Evolutionary conservation across 345 rosid genomes (phyloP), one percentile per base, ranked within the genome.

Genomic region (Capsella bursapastoris): DNA sequence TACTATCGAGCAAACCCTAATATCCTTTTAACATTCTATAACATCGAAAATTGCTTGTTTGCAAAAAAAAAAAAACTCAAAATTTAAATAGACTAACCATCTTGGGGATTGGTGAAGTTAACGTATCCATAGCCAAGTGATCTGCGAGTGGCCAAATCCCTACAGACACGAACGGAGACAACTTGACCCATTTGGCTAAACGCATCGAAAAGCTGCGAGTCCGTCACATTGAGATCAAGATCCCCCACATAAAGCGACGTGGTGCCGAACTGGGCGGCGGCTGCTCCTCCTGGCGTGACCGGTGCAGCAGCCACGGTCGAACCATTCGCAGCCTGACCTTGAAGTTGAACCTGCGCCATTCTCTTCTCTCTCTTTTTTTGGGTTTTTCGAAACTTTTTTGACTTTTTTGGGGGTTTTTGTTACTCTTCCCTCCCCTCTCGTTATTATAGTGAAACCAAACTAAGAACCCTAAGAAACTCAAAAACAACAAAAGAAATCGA

Each of bases 171-270:
- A 80, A 94, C 97, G 0, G 96, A 88, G 5, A 89, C 88, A 56
- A 94, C 95, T 72, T 82, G 91, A 49, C 97, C 96, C 50, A 94
- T 67, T 61, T 91, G 97, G 79, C 70, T 87, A 79, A 94, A 94
- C 64, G 84, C 86, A 65, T 91, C 98, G 70, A 83, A 94, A 59
- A 94, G 83, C 81, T 91, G 97, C 9, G 95, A 80, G 55, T 91
- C 98, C 2, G 91, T 86, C 64, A 89, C 91, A 25, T 80, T 94
- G 1, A 44, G 28, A 53, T 94, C 97, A 84, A 94, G 85, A 87
- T 94, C 97, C 51, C 98, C 97, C 7, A 94, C 97, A 57, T 91
- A 94, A 34, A 94, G 93, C 75, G 97, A 94, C 15, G 91, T 94
- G 66, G 95, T 81, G 41, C 73, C 86, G 22, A 83, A 85, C 71